Base-by-base conservation (phyloP, 2,329 filamentous ascomycete species). In the Diaporthe longicolla region DNA sequence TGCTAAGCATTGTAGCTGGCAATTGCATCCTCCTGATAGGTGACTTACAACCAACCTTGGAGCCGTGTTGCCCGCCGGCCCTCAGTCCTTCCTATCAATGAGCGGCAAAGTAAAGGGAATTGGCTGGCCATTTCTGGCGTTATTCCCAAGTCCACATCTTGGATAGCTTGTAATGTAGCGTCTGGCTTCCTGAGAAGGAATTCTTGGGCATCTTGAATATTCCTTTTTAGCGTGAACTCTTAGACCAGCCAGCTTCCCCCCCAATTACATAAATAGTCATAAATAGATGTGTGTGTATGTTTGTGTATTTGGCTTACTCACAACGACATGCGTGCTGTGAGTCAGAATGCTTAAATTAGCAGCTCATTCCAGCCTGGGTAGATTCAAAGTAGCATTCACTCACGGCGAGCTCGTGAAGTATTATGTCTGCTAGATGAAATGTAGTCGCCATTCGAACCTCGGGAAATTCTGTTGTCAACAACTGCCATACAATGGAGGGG, bases 331-430 rank as follows among this genome's bases (percentile, higher is more conserved):
- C 61, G 48, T 65, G 61, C 58, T 61, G 9, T 17, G 24, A n/a
- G 21, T 21, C 57, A 13, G 35, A 4, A 26, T 24, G 9, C 15
- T 43, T 43, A 4, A 43, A 24, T 61, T 37, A 43, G 35, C 13
- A 17, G 8, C 40, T 61, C 15, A 3, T 17, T 37, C 40, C n/a
- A 37, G 3, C 3, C 7, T 21, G 10, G 5, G 13, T 21, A 35
- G 35, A 2, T 43, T 17, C 40, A 43, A 17, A 11, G n/a, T 37
- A 24, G 8, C 17, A 26, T 17, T 37, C 19, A 26, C 58, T 61
- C 29, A 61, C 58, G 21, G 43, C 11, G 29, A 65, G 3, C 61
- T 65, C 61, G 43, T 65, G 61, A 4, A 65, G 43, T 35, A 65
- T 35, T 0, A 5, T 4, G 7, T 1, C 1, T 3, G 43, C 61